Conservation (phyloP, 805 yeast genomes). For the Yamadazyma kitorensis region DNA sequence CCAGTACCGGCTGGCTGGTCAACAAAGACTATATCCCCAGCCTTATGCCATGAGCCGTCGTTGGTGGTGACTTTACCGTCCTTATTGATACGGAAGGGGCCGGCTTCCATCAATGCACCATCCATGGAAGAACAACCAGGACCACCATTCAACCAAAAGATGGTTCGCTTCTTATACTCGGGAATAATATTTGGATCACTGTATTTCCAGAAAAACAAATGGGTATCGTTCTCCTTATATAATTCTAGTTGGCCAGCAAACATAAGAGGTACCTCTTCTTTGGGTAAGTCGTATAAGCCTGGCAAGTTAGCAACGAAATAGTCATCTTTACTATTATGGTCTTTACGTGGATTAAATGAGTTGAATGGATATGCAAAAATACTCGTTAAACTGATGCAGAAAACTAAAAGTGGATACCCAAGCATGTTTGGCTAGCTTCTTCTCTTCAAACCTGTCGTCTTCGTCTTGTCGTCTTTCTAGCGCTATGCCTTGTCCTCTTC, state of each 20-base stretch:
- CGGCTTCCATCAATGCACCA: conserved; percentile 90
- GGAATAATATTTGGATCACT: conserved; percentile 28
- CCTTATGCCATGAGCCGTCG: conserved; percentile 79
- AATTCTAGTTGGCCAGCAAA: conserved; percentile 66
- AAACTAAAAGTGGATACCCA: no score
- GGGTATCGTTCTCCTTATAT: conserved; percentile 49
- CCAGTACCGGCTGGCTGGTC: conserved; percentile 98
- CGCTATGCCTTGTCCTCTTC: no score
- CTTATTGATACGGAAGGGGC: conserved; percentile 70
- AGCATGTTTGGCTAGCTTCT: no score
- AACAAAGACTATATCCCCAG: conserved; percentile 75
- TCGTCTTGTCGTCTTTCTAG: no score
- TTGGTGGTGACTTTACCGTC: conserved; percentile 48
- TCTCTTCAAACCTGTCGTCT: no score
- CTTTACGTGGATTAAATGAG: no score
- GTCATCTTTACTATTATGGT: conserved; percentile 2
- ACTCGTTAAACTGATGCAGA: no score
- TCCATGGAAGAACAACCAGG: conserved; percentile 99
- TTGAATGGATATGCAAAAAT: no score
- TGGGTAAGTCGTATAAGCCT: conserved; percentile 30
- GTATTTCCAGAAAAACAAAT: conserved; percentile 79
- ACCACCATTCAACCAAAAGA: conserved; percentile 95
- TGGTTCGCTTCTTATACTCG: conserved; percentile 42
- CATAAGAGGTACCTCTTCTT: conserved; percentile 48
- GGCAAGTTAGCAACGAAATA: conserved; percentile 34